phyloP scores from a whole-genome alignment of 257 asterid genomes.

The Verbena officinalis region DNA sequence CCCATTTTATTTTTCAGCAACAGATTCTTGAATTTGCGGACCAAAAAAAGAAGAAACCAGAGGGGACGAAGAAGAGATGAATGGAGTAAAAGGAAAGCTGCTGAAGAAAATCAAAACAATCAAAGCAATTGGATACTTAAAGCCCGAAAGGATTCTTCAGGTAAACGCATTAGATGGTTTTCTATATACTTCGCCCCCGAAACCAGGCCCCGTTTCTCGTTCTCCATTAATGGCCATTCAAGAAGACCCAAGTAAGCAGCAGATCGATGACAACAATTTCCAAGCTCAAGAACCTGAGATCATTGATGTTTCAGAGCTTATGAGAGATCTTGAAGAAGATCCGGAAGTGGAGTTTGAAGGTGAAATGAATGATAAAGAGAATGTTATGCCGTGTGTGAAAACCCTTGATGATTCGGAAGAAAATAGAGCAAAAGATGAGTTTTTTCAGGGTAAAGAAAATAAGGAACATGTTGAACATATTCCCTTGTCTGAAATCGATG shows the following conservation, averaged over 20 bases:
- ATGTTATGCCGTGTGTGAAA: conserved; percentile 37
- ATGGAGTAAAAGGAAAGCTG: conserved; percentile 77
- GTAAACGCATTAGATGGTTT: conserved; percentile 62
- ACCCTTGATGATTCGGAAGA: conserved; percentile 13
- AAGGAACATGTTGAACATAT: background rate
- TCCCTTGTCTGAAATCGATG: conserved; percentile 49
- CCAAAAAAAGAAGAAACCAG: background rate
- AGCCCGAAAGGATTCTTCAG: conserved; percentile 70
- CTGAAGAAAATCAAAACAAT: conserved; percentile 79
- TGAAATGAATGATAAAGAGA: conserved; percentile 63
- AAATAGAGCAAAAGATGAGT: conserved; percentile 33
- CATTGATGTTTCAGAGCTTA: conserved; percentile 66
- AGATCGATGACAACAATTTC: conserved; percentile 11
- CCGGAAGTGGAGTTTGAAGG: conserved; percentile 44
- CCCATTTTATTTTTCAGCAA: conserved; percentile 1
- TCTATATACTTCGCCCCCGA: conserved; percentile 40
- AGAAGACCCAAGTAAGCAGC: conserved; percentile 38
- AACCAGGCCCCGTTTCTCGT: conserved; percentile 32
- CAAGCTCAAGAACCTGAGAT: conserved; percentile 53
- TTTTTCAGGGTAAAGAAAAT: conserved; percentile 21
- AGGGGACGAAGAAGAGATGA: conserved; percentile 42
- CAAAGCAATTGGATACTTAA: conserved; percentile 68
- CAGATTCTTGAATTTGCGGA: conserved; percentile 3
- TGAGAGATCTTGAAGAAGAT: conserved; percentile 74
- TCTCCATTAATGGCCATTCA: conserved; percentile 38